Base-by-base conservation (phyloP, 1,284 basidiomycete genomes). In the Lentinula novae-zelandiae region DNA sequence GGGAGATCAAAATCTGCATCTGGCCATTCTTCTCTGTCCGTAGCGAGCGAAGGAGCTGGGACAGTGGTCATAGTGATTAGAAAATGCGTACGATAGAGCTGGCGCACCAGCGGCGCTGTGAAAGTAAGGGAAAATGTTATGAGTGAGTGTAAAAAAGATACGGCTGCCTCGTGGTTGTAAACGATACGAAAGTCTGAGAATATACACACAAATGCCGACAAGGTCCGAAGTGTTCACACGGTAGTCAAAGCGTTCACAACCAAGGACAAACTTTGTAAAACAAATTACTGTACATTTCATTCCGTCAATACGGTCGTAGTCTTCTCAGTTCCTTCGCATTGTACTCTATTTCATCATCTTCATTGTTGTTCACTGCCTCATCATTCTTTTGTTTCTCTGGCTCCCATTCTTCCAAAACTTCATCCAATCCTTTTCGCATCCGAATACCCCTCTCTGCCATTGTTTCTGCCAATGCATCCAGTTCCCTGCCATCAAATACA, bases 391-490 rank as follows among this genome's bases (percentile, higher is more conserved):
- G n/a, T 70, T 73, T 17, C 71, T 63, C 70, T 61, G 67, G 74
- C 36, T 69, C 70, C 75, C 75, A 78, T 3, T 73, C 78, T 17
- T 78, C 80, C 53, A 87, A 64, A 61, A 81, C 82, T 53, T 85
- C 83, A 36, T 93, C 90, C 65, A 93, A 69, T 0, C 84, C 86
- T 53, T 78, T 73, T 36, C 91, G 80, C 66, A 92, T 73, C 17
- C 95, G 83, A 15, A 96, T 73, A 0, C 89, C 90, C 49, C 93
- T 80, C 72, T 96, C 95, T 5, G 83, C 84, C 88, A 96, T 95
- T 9, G 87, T 82, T 61, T 93, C 89, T 39, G 80, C 85, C 67
- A 92, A 82, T 27, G 75, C 79, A 57, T 83, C 79, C 65, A 96
- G 78, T 70, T 97, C 94, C 17, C 76, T 75, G 15, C 74, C 66